Conservation (phyloP, 495 filamentous ascomycete genomes). For the Aspergillus funiculosus region DNA sequence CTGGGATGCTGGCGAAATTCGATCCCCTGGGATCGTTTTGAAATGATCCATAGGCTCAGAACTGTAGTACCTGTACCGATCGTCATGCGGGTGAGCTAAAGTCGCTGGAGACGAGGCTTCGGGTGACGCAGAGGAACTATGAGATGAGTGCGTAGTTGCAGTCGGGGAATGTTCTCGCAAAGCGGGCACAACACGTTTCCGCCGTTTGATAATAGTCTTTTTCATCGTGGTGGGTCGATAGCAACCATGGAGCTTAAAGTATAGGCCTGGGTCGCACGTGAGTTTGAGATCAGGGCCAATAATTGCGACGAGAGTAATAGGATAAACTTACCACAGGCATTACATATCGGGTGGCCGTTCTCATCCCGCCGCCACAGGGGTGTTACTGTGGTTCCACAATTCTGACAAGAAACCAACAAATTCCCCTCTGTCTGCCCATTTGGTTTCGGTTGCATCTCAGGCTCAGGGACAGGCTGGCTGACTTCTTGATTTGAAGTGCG, state of each 20-base stretch:
- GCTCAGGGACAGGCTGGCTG: slow-evolving; percentile 23
- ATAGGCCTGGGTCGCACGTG: slow-evolving; percentile 61
- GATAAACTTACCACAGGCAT: slow-evolving; percentile 82
- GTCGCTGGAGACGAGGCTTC: slow-evolving; percentile 36
- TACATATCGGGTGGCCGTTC: slow-evolving; percentile 94
- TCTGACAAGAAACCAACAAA: slow-evolving; percentile 88
- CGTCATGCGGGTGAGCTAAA: slow-evolving; percentile 53
- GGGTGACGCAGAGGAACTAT: slow-evolving; percentile 41
- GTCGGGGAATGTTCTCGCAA: slow-evolving; percentile 50
- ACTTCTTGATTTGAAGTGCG: slow-evolving; percentile 20
- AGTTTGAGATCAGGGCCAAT: too few relatives aligned
- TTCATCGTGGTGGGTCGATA: slow-evolving; percentile 96
- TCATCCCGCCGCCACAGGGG: slow-evolving; percentile 95
- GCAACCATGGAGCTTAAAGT: slow-evolving; percentile 91
- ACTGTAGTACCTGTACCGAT: slow-evolving; percentile 48
- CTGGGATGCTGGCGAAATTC: slow-evolving; percentile 27
- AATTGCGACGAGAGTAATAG: background rate
- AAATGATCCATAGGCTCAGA: slow-evolving; percentile 34
- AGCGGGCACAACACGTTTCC: slow-evolving; percentile 91
- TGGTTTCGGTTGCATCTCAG: slow-evolving; percentile 22
- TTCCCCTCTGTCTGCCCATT: slow-evolving; percentile 48
- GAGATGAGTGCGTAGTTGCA: slow-evolving; percentile 39
- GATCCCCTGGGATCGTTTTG: slow-evolving; percentile 19
- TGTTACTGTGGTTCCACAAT: slow-evolving; percentile 95
- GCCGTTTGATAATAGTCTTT: slow-evolving; percentile 90